Evolutionary conservation across 1,139 yeast species (phyloP).

Genomic region (Candida frijolesensis): DNA sequence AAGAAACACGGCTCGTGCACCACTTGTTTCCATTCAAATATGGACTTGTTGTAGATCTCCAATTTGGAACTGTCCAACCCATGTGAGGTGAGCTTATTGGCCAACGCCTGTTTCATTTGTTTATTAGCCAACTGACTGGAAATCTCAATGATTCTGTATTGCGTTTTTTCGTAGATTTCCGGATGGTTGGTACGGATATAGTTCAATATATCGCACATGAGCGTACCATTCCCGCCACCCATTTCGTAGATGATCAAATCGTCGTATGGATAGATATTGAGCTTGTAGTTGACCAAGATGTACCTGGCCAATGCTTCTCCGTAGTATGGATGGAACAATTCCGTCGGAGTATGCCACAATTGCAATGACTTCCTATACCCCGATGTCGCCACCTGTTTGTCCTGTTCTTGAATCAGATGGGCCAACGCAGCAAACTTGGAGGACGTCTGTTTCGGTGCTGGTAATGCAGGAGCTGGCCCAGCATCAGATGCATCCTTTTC

Average conservation of each 20-base stretch:
- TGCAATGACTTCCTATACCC: conserved; percentile 50
- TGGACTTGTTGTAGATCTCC: conserved; percentile 69
- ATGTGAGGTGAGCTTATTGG: conserved; percentile 34
- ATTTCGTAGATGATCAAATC: conserved; percentile 79
- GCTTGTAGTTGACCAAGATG: conserved; percentile 66
- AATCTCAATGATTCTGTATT: conserved; percentile 77
- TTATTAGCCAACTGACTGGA: conserved; percentile 67
- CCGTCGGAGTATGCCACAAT: conserved; percentile 91
- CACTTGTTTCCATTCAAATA: conserved; percentile 69
- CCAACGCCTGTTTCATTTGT: conserved; percentile 49
- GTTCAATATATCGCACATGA: conserved; percentile 77
- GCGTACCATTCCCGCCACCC: conserved; percentile 91
- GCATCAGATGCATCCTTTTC: conserved; percentile 25
- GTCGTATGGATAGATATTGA: conserved; percentile 58
- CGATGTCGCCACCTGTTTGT: conserved; percentile 15
- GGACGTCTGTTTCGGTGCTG: conserved; percentile 5
- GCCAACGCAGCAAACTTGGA: conserved; percentile 40
- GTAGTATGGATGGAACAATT: conserved; percentile 77
- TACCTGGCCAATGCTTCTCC: conserved; percentile 85
- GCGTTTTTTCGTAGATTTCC: conserved; percentile 67
- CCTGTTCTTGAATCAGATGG: conserved; percentile 26
- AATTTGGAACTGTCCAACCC: conserved; percentile 54
- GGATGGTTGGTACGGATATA: conserved; percentile 67
- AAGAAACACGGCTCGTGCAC: conserved; percentile 77
- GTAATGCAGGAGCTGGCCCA: conserved; percentile 8